Base-by-base conservation (phyloP, 495 filamentous ascomycete genomes). In the Oidiodendron maius region DNA sequence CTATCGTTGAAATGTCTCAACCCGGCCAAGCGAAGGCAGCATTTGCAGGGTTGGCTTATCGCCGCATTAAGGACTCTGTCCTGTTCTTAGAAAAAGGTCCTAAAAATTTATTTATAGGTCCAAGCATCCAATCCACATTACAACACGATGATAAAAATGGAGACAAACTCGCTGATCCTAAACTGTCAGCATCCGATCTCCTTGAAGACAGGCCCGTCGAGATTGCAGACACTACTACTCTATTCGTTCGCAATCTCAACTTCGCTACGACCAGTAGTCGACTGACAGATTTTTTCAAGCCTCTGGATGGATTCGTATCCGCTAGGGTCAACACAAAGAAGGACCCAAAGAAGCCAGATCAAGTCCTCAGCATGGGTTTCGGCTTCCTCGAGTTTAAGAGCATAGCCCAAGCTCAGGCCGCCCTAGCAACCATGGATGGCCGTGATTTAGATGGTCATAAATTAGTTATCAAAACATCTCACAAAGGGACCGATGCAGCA, bases 41-140 rank as follows among this genome's bases (percentile, higher is more conserved):
- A 9, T 96, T 96, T 64, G 72, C 74, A 50, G 77, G 80, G 38
- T 75, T 96, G 25, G 88, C 90, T 0, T 97, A 96, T 61, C 81
- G 87, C 17, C 86, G 89, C 46, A 77, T 97, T 53, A 95, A 93
- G 58, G 89, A 91, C 49, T 91, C 87, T 4, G 80, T 97, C 24
- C 68, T 99, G 16, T 96, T 94, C 61, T 72, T 99, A 22, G 93
- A 99, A 61, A 96, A 94, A 62, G 93, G 85, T 1, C 93, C 93
- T 5, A 87, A 85, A 63, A 78, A 86, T 51, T 61, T 98, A 22
- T 95, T 98, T 57, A 67, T 61, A 11, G 63, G 57, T 51, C 69
- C 68, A 42, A 64, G 63, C 16, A 61, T 61, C 15, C 56, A 36
- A 43, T 48, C 43, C 9, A 47, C 34, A 39, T 25, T 41, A 16